Percentiles rank a stretch among this genome's conserved stretches.
Evolutionary conservation across 495 filamentous ascomycete species (phyloP).

Genomic region (Aspergillus bridgeri): DNA sequence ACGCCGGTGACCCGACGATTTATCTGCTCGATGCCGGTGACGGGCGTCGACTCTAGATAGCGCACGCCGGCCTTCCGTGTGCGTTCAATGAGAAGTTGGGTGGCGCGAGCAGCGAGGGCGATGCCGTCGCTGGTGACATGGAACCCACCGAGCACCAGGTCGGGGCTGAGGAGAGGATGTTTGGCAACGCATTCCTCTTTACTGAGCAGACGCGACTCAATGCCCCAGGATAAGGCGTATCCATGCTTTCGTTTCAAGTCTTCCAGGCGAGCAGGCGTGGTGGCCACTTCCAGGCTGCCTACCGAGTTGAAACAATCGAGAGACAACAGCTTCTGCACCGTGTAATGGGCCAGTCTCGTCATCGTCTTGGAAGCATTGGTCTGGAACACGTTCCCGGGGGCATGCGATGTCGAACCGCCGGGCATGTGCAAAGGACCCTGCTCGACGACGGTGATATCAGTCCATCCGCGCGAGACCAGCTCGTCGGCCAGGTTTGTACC

Average conservation of each 20-base stretch:
- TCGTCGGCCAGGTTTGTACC: slow-evolving; percentile 52
- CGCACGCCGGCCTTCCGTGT: slow-evolving; percentile 45
- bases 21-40: slow-evolving; percentile 39
- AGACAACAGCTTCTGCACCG: slow-evolving; percentile 44
- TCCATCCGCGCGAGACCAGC: slow-evolving; percentile 48
- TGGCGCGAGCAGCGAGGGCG: slow-evolving; percentile 47
- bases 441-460: slow-evolving; percentile 51
- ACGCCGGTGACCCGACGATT: slow-evolving; percentile 42
- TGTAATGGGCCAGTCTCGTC: slow-evolving; percentile 47
- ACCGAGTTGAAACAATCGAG: slow-evolving; percentile 51
- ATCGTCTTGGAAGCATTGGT: slow-evolving; percentile 48
- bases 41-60: slow-evolving; percentile 43
- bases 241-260: slow-evolving; percentile 52
- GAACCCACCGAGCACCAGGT: slow-evolving; percentile 45
- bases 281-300: slow-evolving; percentile 49
- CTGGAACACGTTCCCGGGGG: slow-evolving; percentile 52
- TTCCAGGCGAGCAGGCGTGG: slow-evolving; percentile 44
- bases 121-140: slow-evolving; percentile 50
- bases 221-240: slow-evolving; percentile 46
- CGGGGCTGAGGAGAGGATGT: slow-evolving; percentile 43
- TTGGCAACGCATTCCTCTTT: slow-evolving; percentile 40
- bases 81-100: slow-evolving; percentile 45
- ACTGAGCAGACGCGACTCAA: slow-evolving; percentile 39
- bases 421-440: slow-evolving; percentile 50
- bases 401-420: slow-evolving; percentile 52